Evolutionary conservation across 2,329 filamentous ascomycete genomes (phyloP).

Genomic region (Trichothecium roseum): DNA sequence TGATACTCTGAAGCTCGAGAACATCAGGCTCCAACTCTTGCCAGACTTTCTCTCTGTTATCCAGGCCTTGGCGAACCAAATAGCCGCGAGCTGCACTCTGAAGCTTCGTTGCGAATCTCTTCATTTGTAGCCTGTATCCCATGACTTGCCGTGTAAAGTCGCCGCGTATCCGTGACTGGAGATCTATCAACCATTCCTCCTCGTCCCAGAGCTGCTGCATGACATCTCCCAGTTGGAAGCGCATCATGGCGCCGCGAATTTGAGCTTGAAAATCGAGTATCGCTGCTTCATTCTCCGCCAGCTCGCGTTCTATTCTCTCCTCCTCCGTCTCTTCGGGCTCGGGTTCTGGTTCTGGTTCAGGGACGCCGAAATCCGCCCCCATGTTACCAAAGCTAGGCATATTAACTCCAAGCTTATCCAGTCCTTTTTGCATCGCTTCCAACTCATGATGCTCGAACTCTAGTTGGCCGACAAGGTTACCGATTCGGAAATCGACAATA

Average conservation of each 20-base stretch:
- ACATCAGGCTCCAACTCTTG: conserved; percentile 62
- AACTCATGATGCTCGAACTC: conserved; percentile 97
- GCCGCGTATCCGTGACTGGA: conserved; percentile 80
- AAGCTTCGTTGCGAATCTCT: conserved; percentile 64
- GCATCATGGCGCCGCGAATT: conserved; percentile 67
- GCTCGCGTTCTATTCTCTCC: conserved; percentile 72
- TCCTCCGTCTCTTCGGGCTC: conserved; percentile 84
- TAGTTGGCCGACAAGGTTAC: conserved; percentile 89
- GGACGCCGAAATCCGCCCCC: conserved; percentile 84
- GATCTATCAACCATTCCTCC: conserved; percentile 65
- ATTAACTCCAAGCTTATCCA: conserved; percentile 87
- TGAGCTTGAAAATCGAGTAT: conserved; percentile 81
- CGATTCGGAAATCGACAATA: conserved; percentile 90
- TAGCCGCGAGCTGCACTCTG: conserved; percentile 73
- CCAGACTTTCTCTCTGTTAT: conserved; percentile 55
- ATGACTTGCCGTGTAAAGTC: conserved; percentile 79
- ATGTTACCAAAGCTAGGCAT: conserved; percentile 99
- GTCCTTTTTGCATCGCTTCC: conserved; percentile 90
- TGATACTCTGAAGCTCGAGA: conserved; percentile 70
- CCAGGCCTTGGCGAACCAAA: conserved; percentile 55
- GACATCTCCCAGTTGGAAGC: conserved; percentile 64
- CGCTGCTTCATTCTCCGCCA: conserved; percentile 62
- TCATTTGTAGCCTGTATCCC: conserved; percentile 75
- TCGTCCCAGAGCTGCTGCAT: conserved; percentile 89
- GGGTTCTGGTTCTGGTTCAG: conserved; percentile 60